Conservation (phyloP, 345 rosid genomes). For the Gossypium australe region DNA sequence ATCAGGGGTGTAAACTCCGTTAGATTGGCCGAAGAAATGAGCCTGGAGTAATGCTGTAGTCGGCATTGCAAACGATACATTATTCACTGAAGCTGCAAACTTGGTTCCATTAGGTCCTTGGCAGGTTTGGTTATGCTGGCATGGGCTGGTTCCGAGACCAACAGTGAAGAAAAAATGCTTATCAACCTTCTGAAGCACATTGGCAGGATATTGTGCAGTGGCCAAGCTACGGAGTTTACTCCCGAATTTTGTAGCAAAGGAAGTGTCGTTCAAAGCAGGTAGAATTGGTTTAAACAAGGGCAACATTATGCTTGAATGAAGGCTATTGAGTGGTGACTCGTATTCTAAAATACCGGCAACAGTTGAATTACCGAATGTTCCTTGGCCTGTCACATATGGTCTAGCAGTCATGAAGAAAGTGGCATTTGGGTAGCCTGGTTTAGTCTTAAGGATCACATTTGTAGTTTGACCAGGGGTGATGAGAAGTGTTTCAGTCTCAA, state of each 20-base stretch:
- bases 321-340: constrained; percentile 15
- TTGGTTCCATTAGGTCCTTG: constrained; percentile 66
- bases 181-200: constrained; percentile 49
- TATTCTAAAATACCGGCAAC: constrained; percentile 38
- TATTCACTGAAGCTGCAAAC: constrained; percentile 61
- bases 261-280: constrained; percentile 53
- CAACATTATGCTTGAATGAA: constrained; percentile 26
- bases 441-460: constrained; percentile 40
- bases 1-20: constrained; percentile 40
- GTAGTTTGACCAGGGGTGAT: constrained; percentile 46
- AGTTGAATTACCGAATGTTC: constrained; percentile 49
- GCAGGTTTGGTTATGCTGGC: constrained; percentile 49
- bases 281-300: constrained; percentile 42
- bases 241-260: constrained; percentile 41
- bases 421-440: constrained; percentile 35
- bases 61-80: constrained; percentile 54
- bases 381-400: constrained; percentile 62
- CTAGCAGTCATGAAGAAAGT: constrained; percentile 54
- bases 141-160: constrained; percentile 54
- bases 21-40: constrained; percentile 43
- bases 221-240: constrained; percentile 46
- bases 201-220: constrained; percentile 41
- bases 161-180: constrained; percentile 45
- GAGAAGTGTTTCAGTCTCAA: constrained; percentile 32
- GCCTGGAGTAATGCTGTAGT: constrained; percentile 60